Percentiles rank a stretch among this genome's conserved stretches.
phyloP scores from a whole-genome alignment of 768 basidiomycete species.

The Cystobasidium ongulense region DNA sequence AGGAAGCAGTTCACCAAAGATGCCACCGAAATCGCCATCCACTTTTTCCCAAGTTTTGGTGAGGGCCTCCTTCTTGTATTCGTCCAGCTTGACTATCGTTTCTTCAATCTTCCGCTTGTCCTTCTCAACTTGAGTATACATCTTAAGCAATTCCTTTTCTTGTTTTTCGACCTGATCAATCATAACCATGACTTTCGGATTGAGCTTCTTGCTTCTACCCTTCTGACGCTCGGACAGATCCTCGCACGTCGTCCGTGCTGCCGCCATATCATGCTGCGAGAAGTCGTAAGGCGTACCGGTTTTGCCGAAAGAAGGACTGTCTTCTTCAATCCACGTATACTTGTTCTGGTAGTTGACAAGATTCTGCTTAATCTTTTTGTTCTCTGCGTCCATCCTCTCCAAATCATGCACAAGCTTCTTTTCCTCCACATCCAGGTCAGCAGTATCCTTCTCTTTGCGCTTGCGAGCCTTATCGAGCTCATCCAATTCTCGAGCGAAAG shows the following conservation, averaged over 20 bases:
- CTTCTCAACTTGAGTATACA: constrained; percentile 73
- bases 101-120: constrained; percentile 93
- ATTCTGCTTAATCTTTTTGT: constrained; percentile 51
- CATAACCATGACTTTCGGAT: constrained; percentile 90
- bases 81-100: constrained; percentile 84
- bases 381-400: constrained; percentile 58
- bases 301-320: constrained; percentile 76
- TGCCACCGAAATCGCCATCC: constrained; percentile 87
- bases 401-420: constrained; percentile 66
- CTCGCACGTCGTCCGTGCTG: constrained; percentile 57
- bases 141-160: constrained; percentile 75
- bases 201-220: constrained; percentile 88
- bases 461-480: constrained; percentile 74
- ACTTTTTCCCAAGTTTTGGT: constrained; percentile 96
- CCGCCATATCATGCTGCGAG: constrained; percentile 54
- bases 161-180: constrained; percentile 96
- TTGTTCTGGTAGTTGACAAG: constrained; percentile 67
- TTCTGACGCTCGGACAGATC: constrained; percentile 72
- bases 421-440: constrained; percentile 59
- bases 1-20: constrained; percentile 89
- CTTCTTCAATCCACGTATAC: constrained; percentile 79
- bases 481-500: constrained; percentile 80
- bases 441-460: constrained; percentile 63
- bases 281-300: constrained; percentile 76
- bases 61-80: constrained; percentile 85